Percentiles rank a stretch among this genome's conserved stretches.
phyloP scores from a whole-genome alignment of 2,329 filamentous ascomycete species.

The Diaporthe destruens region DNA sequence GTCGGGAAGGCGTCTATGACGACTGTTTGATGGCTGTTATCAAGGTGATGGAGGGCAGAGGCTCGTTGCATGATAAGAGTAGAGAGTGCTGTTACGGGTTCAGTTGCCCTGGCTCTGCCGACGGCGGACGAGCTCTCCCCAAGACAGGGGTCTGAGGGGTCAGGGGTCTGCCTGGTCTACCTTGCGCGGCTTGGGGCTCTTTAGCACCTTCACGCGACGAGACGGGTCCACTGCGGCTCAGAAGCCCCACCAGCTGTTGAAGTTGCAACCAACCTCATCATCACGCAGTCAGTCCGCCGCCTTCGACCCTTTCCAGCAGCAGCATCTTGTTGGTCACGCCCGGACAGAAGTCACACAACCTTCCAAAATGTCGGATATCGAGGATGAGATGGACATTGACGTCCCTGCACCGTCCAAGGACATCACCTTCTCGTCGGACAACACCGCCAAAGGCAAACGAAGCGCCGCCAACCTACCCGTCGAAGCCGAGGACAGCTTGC shows the following conservation, averaged over 20 bases:
- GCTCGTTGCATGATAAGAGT: not conserved
- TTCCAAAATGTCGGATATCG: slow-evolving; percentile 68
- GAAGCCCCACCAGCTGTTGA: slow-evolving; percentile 27
- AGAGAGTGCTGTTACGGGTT: not conserved
- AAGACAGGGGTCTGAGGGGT: not conserved
- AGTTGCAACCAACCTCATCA: slow-evolving; percentile 2
- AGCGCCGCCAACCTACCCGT: slow-evolving; percentile 93
- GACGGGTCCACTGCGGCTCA: slow-evolving; percentile 27
- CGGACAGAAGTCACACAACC: not conserved
- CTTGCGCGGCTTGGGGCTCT: not conserved
- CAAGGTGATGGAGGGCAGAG: not conserved
- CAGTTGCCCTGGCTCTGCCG: no score
- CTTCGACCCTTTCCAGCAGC: not conserved
- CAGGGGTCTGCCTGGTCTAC: no score
- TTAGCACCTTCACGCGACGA: slow-evolving; percentile 1
- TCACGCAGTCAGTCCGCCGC: not conserved
- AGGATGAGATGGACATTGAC: slow-evolving; percentile 73
- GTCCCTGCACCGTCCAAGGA: slow-evolving; percentile 60
- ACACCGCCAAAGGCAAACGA: slow-evolving; percentile 86
- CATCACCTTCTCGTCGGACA: slow-evolving; percentile 79
- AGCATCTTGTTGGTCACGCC: no score
- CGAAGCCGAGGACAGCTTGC: slow-evolving; percentile 91
- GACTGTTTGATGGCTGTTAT: not conserved
- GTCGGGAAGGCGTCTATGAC: not conserved
- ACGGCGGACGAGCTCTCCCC: no score